Base-by-base conservation (phyloP, 2,329 filamentous ascomycete genomes). In the Aspergillus sp. region DNA sequence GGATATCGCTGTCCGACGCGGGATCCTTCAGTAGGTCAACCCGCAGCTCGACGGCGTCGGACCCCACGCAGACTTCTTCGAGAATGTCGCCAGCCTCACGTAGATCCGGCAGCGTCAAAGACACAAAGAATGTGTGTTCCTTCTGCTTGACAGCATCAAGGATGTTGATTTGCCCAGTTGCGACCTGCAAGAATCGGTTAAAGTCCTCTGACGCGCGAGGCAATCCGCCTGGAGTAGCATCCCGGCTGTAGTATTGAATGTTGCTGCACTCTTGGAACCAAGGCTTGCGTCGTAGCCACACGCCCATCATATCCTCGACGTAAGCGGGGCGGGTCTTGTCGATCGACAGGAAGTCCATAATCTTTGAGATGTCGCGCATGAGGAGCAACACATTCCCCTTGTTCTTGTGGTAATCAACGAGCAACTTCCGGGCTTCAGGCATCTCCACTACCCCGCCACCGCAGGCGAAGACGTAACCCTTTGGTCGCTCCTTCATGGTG, bases 231-330 rank as follows among this genome's bases (percentile, higher is more conserved):
- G 80, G 74, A 40, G 80, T 80, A 3, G 83, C 79, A 46, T 79
- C 86, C 51, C 91, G 91, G 73, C 90, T 96, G 78, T 93, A 90
- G 78, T 96, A 98, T 66, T 96, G 87, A 67, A 91, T 89, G 71
- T 96, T 99, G 79, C 93, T 97, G 80, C 95, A 98, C 72, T 93
- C 86, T 57, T 90, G 83, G 75, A 91, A 98, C 87, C 91, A 96
- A 3, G 88, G 89, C 73, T 92, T 95, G 39, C 95, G 87, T 53
- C 93, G 88, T 57, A 91, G 79, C 82, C 96, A 99, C 2, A 99
- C 93, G 9, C 86, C 87, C 77, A 91, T 89, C 79, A 97, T 96
- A 68, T 98, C 89, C 65, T 95, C 92, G 5, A 92, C 88, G 70
- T 96, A 98, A 8, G 93, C 93, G 24, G 95, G 95, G 6, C 95